A percentile compares a stretch with the other conserved stretches of the same genome.
These are phyloP conservation scores for Mucor racemosus DNA, from an alignment of 371 early-diverging fungal species.

Conservation along the genomic window DNA sequence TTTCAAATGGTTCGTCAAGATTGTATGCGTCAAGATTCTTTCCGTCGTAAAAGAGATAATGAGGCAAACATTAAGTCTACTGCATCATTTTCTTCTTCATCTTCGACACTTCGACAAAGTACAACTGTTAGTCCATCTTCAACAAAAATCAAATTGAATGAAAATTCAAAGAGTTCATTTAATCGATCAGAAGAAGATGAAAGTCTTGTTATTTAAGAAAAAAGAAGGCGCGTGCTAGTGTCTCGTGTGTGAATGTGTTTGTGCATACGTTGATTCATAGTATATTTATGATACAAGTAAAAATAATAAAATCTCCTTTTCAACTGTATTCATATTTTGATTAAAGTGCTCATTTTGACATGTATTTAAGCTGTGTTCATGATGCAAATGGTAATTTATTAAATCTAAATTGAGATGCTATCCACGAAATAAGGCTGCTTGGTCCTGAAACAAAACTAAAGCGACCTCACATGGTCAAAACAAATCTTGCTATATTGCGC, in stretches of 20 bases:
- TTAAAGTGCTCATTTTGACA: background rate
- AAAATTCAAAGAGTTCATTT: background rate
- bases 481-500: background rate
- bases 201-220: background rate
- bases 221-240: no score
- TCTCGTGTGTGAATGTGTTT: no score
- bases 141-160: constrained; percentile 13
- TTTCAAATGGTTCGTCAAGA: constrained; percentile 47
- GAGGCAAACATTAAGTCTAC: background rate
- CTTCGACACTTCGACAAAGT: constrained; percentile 14
- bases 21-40: constrained; percentile 39
- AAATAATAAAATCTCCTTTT: no score
- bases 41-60: background rate
- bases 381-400: no score
- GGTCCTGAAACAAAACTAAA: background rate
- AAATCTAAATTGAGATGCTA: no score
- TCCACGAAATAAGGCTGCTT: no score
- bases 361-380: background rate
- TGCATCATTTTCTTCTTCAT: constrained; percentile 22
- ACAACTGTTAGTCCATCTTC: background rate
- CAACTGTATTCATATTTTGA: background rate
- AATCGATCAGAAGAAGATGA: background rate
- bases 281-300: no score
- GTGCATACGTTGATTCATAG: no score
- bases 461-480: background rate